These are phyloP conservation scores for Bromus sterilis DNA, from an alignment of 176 grass and related monocot genomes.

Conservation along the genomic window DNA sequence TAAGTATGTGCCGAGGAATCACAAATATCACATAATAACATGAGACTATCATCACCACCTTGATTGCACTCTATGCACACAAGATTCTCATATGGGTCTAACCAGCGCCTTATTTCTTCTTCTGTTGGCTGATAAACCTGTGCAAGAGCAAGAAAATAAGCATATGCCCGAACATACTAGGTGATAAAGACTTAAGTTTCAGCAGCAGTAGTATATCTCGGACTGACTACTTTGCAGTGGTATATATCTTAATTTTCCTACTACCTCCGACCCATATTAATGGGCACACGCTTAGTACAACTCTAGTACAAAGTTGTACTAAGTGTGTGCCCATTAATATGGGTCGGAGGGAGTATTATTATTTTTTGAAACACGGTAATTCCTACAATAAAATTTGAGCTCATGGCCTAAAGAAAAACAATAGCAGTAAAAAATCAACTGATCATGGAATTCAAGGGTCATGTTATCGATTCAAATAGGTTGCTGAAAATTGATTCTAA, in stretches of 20 bases:
- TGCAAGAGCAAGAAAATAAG: conserved; percentile 1
- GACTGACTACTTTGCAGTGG: not conserved
- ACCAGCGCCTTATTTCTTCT: conserved; percentile 84
- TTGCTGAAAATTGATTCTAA: not conserved
- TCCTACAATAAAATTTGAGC: conserved; percentile 3
- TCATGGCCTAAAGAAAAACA: not conserved
- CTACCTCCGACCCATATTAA: too few relatives aligned
- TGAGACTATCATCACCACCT: conserved; percentile 83
- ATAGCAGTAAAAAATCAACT: not conserved
- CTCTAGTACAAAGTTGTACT: too few relatives aligned
- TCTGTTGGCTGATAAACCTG: conserved; percentile 95
- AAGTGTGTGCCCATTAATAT: too few relatives aligned
- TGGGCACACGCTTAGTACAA: too few relatives aligned
- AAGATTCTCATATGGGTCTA: conserved; percentile 87
- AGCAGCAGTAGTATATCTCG: too few relatives aligned
- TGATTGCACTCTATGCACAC: conserved; percentile 95
- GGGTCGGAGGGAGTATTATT: too few relatives aligned
- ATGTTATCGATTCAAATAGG: not conserved
- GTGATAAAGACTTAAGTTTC: not conserved
- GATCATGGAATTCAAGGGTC: not conserved
- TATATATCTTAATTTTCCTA: too few relatives aligned
- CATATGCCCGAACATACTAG: not conserved
- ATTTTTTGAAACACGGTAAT: not conserved
- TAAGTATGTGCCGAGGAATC: conserved; percentile 95
- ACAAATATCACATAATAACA: conserved; percentile 97